A percentile compares a stretch with the other conserved stretches of the same genome.
Conservation (phyloP, 805 yeast genomes). For the Hemisphaericaspora nanyangensis region DNA sequence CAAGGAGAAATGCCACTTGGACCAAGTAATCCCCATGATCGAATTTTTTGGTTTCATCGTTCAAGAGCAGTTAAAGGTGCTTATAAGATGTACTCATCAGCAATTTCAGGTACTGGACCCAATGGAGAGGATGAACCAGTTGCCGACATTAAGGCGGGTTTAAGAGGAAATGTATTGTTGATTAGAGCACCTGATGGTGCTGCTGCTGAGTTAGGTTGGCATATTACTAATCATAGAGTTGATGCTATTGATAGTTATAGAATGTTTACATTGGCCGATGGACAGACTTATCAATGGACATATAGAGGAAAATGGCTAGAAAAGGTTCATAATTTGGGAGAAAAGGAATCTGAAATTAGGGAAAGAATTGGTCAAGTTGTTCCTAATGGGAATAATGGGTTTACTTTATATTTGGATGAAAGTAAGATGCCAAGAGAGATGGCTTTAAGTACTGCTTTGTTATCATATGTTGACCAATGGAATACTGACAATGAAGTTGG, state of each 20-base stretch:
- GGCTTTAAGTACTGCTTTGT: slow-evolving; percentile 57
- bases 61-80: slow-evolving; percentile 69
- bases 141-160: slow-evolving; percentile 57
- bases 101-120: slow-evolving; percentile 38
- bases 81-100: slow-evolving; percentile 50
- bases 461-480: slow-evolving; percentile 66
- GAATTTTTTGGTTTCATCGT: slow-evolving; percentile 51
- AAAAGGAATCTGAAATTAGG: slow-evolving; percentile 60
- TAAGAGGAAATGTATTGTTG: slow-evolving; percentile 54
- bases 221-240: slow-evolving; percentile 53
- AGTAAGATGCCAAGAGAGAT: slow-evolving; percentile 52
- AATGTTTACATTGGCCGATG: slow-evolving; percentile 58
- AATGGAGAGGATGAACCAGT: slow-evolving; percentile 54
- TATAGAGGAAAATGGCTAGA: slow-evolving; percentile 55
- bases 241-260: slow-evolving; percentile 61
- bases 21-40: slow-evolving; percentile 38
- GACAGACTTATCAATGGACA: slow-evolving; percentile 64
- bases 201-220: slow-evolving; percentile 61
- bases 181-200: slow-evolving; percentile 49
- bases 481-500: slow-evolving; percentile 57
- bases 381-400: slow-evolving; percentile 52
- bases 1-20: slow-evolving; percentile 35
- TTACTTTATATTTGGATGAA: slow-evolving; percentile 53
- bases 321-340: slow-evolving; percentile 55
- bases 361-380: slow-evolving; percentile 59